These are phyloP conservation scores for Herpotrichia juniperi DNA, from an alignment of 2,329 filamentous ascomycete species.

Conservation along the genomic window DNA sequence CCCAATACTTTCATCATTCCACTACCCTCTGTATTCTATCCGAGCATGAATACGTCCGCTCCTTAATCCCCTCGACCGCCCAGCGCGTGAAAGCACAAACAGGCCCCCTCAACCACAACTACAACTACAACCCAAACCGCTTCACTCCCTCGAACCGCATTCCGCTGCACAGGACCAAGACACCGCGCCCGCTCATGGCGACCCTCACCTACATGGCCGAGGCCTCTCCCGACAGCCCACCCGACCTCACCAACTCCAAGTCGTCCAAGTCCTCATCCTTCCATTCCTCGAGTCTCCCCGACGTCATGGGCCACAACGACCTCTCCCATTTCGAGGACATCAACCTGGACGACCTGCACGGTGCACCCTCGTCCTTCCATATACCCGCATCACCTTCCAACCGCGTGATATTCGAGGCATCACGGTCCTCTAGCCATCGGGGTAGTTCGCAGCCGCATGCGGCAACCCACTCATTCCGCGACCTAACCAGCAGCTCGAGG, in stretches of 20 bases:
- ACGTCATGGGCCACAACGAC: conserved; percentile 65
- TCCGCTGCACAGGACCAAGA: conserved; percentile 15
- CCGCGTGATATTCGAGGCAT: conserved; percentile 38
- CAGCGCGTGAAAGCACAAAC: conserved; percentile 28
- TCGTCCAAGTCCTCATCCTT: conserved; percentile 92
- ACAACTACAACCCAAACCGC: too few relatives aligned
- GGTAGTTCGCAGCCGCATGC: conserved; percentile 22
- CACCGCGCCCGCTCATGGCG: conserved; percentile 45
- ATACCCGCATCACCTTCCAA: conserved; percentile 32
- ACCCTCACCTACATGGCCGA: conserved; percentile 37
- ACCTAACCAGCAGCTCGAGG: conserved; percentile 44
- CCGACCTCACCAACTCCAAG: conserved; percentile 82
- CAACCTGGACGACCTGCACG: conserved; percentile 75
- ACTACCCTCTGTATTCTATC: conserved; percentile 41
- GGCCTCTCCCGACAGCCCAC: conserved; percentile 68
- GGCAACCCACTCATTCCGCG: conserved; percentile 39
- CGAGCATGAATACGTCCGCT: conserved; percentile 43
- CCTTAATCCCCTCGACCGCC: conserved; percentile 33
- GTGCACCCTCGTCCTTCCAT: conserved; percentile 55
- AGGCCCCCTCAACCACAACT: conserved; percentile 5
- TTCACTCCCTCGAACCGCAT: conserved; percentile 25
- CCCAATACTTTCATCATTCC: conserved; percentile 28
- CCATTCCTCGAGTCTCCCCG: conserved; percentile 77
- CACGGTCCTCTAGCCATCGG: conserved; percentile 21
- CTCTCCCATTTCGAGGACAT: conserved; percentile 92